Percentiles rank a stretch among this genome's conserved stretches.
Conservation (phyloP, 2,329 filamentous ascomycete species). For the Fusarium sp. region DNA sequence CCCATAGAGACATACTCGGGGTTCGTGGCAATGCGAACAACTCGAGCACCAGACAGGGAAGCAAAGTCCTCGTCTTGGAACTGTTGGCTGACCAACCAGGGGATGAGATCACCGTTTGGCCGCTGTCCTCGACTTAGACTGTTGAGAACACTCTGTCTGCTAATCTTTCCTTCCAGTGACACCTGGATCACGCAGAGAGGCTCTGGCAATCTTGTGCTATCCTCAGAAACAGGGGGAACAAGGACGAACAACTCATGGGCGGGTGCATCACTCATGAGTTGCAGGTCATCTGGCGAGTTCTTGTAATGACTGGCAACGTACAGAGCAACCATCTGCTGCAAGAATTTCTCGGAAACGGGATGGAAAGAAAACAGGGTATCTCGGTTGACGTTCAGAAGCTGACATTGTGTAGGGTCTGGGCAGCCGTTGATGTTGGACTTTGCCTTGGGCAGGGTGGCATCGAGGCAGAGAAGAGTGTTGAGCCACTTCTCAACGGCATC, state of each 20-base stretch:
- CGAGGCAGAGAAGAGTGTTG: slow-evolving; percentile 92
- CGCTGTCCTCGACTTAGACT: slow-evolving; percentile 89
- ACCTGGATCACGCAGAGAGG: slow-evolving; percentile 96
- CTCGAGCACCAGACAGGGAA: slow-evolving; percentile 87
- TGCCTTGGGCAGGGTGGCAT: slow-evolving; percentile 87
- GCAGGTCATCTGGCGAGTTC: slow-evolving; percentile 97
- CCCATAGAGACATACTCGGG: slow-evolving; percentile 94
- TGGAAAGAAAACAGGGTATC: slow-evolving; percentile 99
- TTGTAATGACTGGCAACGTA: slow-evolving; percentile 99
- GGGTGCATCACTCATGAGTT: slow-evolving; percentile 97
- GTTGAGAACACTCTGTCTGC: slow-evolving; percentile 90
- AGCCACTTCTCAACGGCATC: slow-evolving; percentile 97
- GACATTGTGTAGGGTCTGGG: slow-evolving; percentile 90
- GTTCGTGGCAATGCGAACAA: slow-evolving; percentile 96
- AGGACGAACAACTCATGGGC: slow-evolving; percentile 97
- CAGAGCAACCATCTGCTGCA: slow-evolving; percentile 97
- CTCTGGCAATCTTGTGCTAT: slow-evolving; percentile 84
- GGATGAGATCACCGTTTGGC: slow-evolving; percentile 92
- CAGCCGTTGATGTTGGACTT: slow-evolving; percentile 80
- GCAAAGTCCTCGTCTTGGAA: slow-evolving; percentile 99
- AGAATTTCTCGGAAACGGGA: slow-evolving; percentile 94
- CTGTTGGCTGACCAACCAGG: slow-evolving; percentile 97
- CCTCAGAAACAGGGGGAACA: slow-evolving; percentile 84
- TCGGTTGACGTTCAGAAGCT: slow-evolving; percentile 93
- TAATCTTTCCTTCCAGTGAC: slow-evolving; percentile 94